A percentile compares a stretch with the other conserved stretches of the same genome.
Evolutionary conservation across 768 basidiomycete species (phyloP).

Genomic region (Boletellus ananas): DNA sequence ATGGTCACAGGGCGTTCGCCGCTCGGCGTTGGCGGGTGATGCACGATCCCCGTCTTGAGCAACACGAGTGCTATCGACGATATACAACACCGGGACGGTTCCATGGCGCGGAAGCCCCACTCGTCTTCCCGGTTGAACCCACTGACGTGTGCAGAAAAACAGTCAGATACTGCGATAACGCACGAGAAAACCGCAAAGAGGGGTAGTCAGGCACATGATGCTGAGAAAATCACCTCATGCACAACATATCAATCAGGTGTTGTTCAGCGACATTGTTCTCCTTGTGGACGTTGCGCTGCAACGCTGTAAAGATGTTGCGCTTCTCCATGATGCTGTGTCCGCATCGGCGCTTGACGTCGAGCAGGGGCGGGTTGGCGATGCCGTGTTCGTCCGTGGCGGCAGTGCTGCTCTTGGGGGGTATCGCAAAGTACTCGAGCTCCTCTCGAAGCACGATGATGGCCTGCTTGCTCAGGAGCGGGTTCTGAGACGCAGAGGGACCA

Average conservation of each 20-base stretch:
- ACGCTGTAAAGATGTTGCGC: constrained; percentile 91
- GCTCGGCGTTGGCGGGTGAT: constrained; percentile 49
- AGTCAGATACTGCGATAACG: constrained; percentile 5
- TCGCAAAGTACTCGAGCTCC: constrained; percentile 97
- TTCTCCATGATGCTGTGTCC: constrained; percentile 87
- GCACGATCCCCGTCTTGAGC: constrained; percentile 93
- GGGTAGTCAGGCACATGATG: constrained; percentile 1
- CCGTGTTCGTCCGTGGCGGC: constrained; percentile 74
- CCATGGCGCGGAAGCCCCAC: constrained; percentile 96
- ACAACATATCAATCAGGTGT: constrained; percentile 99
- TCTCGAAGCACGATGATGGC: constrained; percentile 98
- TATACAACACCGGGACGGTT: constrained; percentile 95
- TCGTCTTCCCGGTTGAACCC: constrained; percentile 97
- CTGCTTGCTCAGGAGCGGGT: constrained; percentile 92
- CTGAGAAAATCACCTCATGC: constrained; percentile 76
- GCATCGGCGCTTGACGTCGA: constrained; percentile 80
- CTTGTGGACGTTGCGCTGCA: constrained; percentile 98
- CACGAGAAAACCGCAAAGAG: no score
- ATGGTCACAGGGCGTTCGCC: constrained; percentile 73
- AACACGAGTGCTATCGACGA: constrained; percentile 97
- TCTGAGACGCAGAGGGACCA: constrained; percentile 66
- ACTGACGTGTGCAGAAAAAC: constrained; percentile 29
- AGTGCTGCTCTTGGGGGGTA: constrained; percentile 67
- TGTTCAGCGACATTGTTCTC: constrained; percentile 99
- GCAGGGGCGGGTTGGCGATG: constrained; percentile 70